A percentile compares a stretch with the other conserved stretches of the same genome.
These are phyloP conservation scores for Macrocybe gigantea DNA, from an alignment of 768 basidiomycete species.

Conservation along the genomic window DNA sequence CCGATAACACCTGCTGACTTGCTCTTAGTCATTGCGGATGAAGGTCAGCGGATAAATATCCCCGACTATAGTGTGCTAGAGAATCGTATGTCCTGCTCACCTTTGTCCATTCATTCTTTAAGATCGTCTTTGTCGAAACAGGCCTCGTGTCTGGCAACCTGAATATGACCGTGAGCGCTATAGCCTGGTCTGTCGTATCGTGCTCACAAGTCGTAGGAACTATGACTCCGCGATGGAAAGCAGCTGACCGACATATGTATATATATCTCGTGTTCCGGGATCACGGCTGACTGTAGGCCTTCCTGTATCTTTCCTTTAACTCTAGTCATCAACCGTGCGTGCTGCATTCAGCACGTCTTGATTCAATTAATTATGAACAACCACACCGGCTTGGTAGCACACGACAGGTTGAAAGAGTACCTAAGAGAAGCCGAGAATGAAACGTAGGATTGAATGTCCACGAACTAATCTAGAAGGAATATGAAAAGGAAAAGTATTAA, in stretches of 20 bases:
- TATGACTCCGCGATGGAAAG: conserved; percentile 1
- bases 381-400: too few species aligned
- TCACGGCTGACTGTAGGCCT: too few species aligned
- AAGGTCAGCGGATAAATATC: conserved; percentile 60
- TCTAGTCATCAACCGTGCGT: too few species aligned
- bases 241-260: neutral
- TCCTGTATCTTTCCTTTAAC: too few species aligned
- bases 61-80: conserved; percentile 62
- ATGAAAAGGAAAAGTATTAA: too few species aligned
- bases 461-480: too few species aligned
- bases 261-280: too few species aligned
- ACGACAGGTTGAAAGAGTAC: too few species aligned
- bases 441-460: too few species aligned
- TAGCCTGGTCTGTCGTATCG: neutral
- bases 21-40: conserved; percentile 47
- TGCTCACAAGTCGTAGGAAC: conserved; percentile 5
- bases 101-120: neutral
- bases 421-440: too few species aligned
- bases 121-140: conserved; percentile 23
- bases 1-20: neutral
- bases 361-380: too few species aligned
- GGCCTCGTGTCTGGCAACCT: conserved; percentile 72
- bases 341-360: too few species aligned
- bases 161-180: conserved; percentile 53
- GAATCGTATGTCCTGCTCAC: conserved; percentile 32